Evolutionary conservation across 257 asterid genomes (phyloP), one percentile per base, ranked within the genome.

Genomic region (Ballota nigra): DNA sequence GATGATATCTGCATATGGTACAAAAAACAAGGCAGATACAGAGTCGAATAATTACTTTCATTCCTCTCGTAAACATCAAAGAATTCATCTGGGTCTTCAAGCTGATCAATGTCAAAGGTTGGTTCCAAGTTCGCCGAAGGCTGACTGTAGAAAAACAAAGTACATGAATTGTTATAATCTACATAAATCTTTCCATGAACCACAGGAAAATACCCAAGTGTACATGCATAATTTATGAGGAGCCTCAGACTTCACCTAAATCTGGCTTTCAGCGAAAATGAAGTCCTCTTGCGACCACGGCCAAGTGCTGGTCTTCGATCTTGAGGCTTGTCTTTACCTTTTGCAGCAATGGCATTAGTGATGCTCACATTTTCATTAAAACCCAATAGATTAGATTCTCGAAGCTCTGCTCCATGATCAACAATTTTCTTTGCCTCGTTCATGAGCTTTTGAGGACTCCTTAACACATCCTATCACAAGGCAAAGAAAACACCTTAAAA

Each of bases 261-360:
- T 26, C 31, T 76, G 57, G 86, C 78, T 88, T 71, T 88, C 79
- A 95, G 68, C 45, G 92, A 53, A 78, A 95, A 89, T 45, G 79
- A 70, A 74, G 89, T 79, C 75, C 85, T 86, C 82, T 85, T 89
- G 10, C 88, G 87, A 67, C 84, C 94, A 69, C 78, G 80, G 40
- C 92, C 90, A 34, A 92, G 89, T 18, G 92, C 96, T 26, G 86
- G 97, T 68, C 99, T 89, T 78, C 85, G 80, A 66, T 86, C 92
- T 79, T 63, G 89, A 72, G 85, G 83, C 72, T 73, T 83, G 71
- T 81, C 88, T 78, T 84, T 86, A 12, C 63, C 84, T 64, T 81
- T 86, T 24, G 74, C 80, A 33, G 78, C 83, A 72, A 77, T 19
- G 55, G 73, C 80, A 68, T 83, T 79, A 52, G 60, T 65, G 22